Evolutionary conservation across 2,329 filamentous ascomycete species (phyloP).

Genomic region (Dichotomopilus funicola): DNA sequence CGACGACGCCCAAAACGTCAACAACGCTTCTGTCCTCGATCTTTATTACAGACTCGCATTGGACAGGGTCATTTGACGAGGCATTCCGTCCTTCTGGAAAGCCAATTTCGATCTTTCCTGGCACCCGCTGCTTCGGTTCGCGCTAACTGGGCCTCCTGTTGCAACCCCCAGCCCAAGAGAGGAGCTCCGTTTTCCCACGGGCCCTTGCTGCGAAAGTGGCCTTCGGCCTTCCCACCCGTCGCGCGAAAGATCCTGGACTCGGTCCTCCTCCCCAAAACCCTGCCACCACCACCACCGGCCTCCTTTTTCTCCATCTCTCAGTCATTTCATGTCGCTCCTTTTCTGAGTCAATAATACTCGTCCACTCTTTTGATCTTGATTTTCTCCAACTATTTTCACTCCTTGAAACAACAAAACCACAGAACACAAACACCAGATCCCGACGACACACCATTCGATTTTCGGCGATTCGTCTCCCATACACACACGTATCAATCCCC

Average conservation of each 20-base stretch:
- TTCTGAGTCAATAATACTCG: conserved; percentile 18
- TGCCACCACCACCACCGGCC: conserved; percentile 13
- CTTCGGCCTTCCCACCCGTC: conserved; percentile 18
- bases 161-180: background rate
- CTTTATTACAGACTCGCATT: conserved; percentile 3
- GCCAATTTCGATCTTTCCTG: conserved; percentile 11
- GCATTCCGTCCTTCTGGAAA: background rate
- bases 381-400: conserved; percentile 15
- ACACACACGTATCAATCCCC: background rate
- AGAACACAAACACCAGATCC: conserved; percentile 14
- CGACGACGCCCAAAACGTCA: background rate
- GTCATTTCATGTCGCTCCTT: conserved; percentile 27
- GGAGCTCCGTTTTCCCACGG: conserved; percentile 11
- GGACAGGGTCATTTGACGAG: background rate
- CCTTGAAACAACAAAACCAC: conserved; percentile 13
- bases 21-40: background rate
- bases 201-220: conserved; percentile 3
- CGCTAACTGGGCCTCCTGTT: conserved; percentile 20
- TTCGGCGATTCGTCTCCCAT: background rate
- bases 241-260: conserved; percentile 15
- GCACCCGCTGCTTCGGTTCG: conserved; percentile 19
- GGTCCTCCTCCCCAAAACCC: conserved; percentile 14
- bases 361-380: conserved; percentile 22
- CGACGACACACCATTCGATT: conserved; percentile 2
- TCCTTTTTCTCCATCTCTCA: conserved; percentile 24